These are phyloP conservation scores for Yamadazyma songkhlaensis DNA, from an alignment of 1,139 yeast species.

Conservation along the genomic window DNA sequence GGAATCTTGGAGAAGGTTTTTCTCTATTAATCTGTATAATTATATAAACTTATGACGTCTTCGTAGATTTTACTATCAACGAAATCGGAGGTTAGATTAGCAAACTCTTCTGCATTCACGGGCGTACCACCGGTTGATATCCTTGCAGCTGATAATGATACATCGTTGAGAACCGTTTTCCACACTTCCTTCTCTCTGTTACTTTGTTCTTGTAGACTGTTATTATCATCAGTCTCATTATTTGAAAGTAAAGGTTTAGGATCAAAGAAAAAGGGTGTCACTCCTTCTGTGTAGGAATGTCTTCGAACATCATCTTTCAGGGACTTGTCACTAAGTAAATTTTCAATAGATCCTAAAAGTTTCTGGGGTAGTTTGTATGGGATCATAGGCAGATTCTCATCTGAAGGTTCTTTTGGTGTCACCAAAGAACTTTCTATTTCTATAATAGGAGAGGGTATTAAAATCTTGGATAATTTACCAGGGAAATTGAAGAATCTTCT, in stretches of 20 bases:
- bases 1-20: not conserved
- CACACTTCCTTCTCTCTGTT: slow-evolving; percentile 17
- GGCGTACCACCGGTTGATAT: slow-evolving; percentile 43
- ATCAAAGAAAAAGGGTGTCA: no score
- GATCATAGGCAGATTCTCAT: no score
- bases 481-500: not conserved
- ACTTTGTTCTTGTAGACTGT: not conserved
- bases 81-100: slow-evolving; percentile 28
- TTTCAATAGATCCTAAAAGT: no score
- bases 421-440: slow-evolving; percentile 7
- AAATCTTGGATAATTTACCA: slow-evolving; percentile 6
- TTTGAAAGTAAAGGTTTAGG: no score
- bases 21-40: slow-evolving; percentile 2
- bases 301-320: no score
- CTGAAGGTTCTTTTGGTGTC: no score
- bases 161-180: slow-evolving; percentile 44
- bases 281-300: no score
- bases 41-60: slow-evolving; percentile 10
- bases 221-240: slow-evolving; percentile 1
- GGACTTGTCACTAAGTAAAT: no score
- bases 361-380: no score
- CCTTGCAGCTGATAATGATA: slow-evolving; percentile 51
- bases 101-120: slow-evolving; percentile 17
- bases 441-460: slow-evolving; percentile 9
- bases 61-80: slow-evolving; percentile 10